Evolutionary conservation across 805 yeast species (phyloP).

Genomic region (Diddensiella transvaalensis): DNA sequence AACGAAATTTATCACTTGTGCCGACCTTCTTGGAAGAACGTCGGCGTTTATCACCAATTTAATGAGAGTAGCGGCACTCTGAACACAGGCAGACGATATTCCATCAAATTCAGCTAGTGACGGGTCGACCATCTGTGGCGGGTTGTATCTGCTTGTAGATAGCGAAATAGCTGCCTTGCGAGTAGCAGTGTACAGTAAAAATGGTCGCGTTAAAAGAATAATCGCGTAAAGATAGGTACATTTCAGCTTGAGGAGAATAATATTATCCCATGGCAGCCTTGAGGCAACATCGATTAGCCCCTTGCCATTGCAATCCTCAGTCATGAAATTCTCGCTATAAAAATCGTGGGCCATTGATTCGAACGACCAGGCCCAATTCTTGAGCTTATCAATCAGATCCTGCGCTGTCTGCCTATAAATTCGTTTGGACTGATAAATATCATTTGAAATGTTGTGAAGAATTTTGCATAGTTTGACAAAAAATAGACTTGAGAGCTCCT

Average conservation of each 20-base stretch:
- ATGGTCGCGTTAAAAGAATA: conserved; percentile 16
- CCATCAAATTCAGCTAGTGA: conserved; percentile 11
- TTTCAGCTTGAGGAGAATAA: conserved; percentile 3
- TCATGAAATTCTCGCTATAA: background rate
- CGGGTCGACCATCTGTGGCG: conserved; percentile 4
- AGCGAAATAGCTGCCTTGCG: conserved; percentile 3
- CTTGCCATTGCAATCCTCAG: background rate
- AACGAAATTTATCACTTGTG: background rate
- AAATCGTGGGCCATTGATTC: conserved; percentile 3
- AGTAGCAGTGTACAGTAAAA: conserved; percentile 16
- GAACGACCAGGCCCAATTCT: conserved; percentile 11
- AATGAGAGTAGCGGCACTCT: conserved; percentile 9
- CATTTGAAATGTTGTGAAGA: conserved; percentile 13
- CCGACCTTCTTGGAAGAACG: background rate
- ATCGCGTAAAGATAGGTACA: conserved; percentile 18
- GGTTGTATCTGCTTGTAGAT: background rate
- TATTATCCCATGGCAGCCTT: background rate
- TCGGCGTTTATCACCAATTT: background rate
- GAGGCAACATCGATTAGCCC: conserved; percentile 2
- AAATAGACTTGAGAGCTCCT: background rate
- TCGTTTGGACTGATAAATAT: conserved; percentile 13
- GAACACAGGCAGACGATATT: conserved; percentile 11
- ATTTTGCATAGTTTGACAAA: conserved; percentile 13
- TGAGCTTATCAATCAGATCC: conserved; percentile 4
- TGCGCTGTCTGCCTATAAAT: conserved; percentile 14